These are phyloP conservation scores for Sedum album DNA, from an alignment of 164 flowering plant species.

Conservation along the genomic window DNA sequence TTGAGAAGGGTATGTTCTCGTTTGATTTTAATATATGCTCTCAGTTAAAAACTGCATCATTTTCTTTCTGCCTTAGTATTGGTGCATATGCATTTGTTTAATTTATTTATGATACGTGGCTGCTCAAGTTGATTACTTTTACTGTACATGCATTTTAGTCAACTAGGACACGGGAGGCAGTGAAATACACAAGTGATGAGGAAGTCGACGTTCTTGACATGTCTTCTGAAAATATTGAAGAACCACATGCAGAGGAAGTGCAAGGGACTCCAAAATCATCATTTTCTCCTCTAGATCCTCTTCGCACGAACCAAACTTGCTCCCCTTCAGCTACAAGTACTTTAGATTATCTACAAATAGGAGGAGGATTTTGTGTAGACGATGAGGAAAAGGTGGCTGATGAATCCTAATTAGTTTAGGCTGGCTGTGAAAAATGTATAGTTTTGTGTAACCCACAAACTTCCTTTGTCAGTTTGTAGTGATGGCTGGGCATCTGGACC, in stretches of 20 bases:
- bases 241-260: conserved; percentile 11
- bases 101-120: neutral
- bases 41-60: neutral
- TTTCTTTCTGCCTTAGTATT: neutral
- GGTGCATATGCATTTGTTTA: neutral
- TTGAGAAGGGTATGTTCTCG: conserved; percentile 1
- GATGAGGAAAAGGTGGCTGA: conserved; percentile 13
- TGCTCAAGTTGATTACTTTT: neutral
- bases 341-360: conserved; percentile 32
- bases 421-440: neutral
- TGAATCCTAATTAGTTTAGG: neutral
- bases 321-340: conserved; percentile 15
- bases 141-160: conserved; percentile 35
- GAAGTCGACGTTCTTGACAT: conserved; percentile 25
- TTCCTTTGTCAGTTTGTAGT: no score
- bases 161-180: conserved; percentile 42
- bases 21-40: neutral
- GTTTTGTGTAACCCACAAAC: no score
- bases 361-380: conserved; percentile 56
- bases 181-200: conserved; percentile 25
- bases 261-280: conserved; percentile 14
- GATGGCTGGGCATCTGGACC: no score
- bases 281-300: conserved; percentile 26
- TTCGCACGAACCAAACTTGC: conserved; percentile 6
- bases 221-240: conserved; percentile 15